These are phyloP conservation scores for Cyclanthera cordifolia DNA, from an alignment of 306 rosid species.

Conservation along the genomic window DNA sequence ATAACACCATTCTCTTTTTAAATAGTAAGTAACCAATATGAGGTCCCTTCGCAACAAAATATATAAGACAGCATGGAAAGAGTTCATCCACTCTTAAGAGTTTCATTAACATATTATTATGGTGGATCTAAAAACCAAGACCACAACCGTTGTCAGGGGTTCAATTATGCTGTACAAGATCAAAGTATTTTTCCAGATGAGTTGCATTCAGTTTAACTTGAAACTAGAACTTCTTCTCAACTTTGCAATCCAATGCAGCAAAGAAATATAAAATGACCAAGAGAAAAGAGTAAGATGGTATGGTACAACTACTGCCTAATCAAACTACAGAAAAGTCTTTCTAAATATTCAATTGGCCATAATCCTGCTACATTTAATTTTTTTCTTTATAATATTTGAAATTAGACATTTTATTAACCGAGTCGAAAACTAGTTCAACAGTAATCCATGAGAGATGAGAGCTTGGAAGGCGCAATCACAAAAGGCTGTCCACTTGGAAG, in stretches of 20 bases:
- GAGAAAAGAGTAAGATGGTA: not conserved
- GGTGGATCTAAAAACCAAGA: not conserved
- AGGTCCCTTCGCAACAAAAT: not conserved
- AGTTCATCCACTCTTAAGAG: not conserved
- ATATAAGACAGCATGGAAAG: not conserved
- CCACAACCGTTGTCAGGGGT: not conserved
- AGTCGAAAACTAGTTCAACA: not conserved
- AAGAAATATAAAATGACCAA: not conserved
- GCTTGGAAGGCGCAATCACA: not conserved
- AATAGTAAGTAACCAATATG: not conserved
- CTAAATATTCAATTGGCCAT: not conserved
- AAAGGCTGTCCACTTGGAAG: not conserved
- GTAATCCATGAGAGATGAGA: not conserved
- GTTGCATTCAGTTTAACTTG: not conserved
- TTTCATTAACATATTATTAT: no score
- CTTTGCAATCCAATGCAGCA: not conserved
- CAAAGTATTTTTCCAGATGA: not conserved
- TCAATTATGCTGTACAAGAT: not conserved
- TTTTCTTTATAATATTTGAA: no score
- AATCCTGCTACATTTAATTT: not conserved
- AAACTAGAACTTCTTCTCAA: not conserved
- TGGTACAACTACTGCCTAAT: not conserved
- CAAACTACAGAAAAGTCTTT: not conserved
- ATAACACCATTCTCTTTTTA: not conserved
- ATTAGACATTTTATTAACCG: no score